Base-by-base conservation (phyloP, 2,329 filamentous ascomycete species). In the Colletotrichum echinochloae region DNA sequence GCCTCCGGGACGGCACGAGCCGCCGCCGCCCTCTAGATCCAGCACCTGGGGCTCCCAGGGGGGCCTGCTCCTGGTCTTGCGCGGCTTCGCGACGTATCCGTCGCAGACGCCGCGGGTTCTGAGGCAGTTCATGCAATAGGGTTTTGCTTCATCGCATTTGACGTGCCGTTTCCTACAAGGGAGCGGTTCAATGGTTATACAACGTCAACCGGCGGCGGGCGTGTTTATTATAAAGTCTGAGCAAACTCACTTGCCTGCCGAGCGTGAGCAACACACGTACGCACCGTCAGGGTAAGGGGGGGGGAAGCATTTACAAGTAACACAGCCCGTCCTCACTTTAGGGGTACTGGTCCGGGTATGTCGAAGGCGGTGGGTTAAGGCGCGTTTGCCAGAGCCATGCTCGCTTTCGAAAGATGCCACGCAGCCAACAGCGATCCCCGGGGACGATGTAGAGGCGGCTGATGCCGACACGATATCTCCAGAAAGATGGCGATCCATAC, bases 81-180 rank as follows among this genome's bases (percentile, higher is more conserved):
- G 55, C 7, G 70, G 70, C 14, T 73, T 72, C 28, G 66, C 64
- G 0, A 48, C 60, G 26, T 73, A 73, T 23, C 72, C 72, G 33
- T 73, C 72, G n/a, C 72, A 73, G 41, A 71, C 48, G 20, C 72
- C 72, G 20, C 70, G 66, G 23, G 66, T 67, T n/a, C 61, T 72
- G 39, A 73, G 74, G 62, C 81, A 83, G 63, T 83, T 83, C 57
- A 80, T 77, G 66, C 81, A 83, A 8, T 80, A 77, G 18, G 81
- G 81, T 59, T 80, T 80, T 35, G 79, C 79, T 70, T 83, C 81
- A 67, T 83, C 81, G 66, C 81, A 83, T 73, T 83, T 83, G 55
- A 83, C 79, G 73, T 83, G 81, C 30, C 81, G 81, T 69, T 72
- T 73, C 33, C 69, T 71, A 35, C 6, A 6, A 8, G 48, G 26